phyloP scores from a whole-genome alignment of 208 protist genomes.

The Wallacemonas sp. region DNA sequence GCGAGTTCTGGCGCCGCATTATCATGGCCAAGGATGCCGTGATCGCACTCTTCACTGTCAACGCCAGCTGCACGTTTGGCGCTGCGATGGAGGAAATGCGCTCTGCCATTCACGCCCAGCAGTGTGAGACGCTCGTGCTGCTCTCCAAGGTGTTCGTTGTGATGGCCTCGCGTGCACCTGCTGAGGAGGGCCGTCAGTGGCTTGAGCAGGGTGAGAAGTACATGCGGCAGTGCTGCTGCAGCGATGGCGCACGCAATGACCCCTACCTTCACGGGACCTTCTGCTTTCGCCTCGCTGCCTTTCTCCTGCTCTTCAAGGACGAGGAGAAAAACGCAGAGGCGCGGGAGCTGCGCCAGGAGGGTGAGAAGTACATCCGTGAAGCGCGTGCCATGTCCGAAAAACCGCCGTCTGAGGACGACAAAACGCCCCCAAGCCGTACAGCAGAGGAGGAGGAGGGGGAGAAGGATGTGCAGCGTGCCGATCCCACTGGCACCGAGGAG shows the following conservation, averaged over 20 bases:
- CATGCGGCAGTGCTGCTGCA: constrained; percentile 66
- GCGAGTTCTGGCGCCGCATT: constrained; percentile 81
- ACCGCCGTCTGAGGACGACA: background rate
- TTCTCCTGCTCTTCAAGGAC: constrained; percentile 73
- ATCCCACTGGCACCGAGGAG: constrained; percentile 3
- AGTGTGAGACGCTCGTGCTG: constrained; percentile 72
- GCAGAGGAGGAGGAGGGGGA: background rate
- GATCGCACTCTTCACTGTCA: constrained; percentile 70
- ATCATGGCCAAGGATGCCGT: constrained; percentile 77
- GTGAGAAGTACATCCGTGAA: constrained; percentile 25
- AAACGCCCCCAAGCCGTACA: background rate
- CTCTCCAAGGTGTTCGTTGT: constrained; percentile 79
- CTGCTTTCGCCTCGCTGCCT: constrained; percentile 69
- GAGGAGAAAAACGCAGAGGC: constrained; percentile 64
- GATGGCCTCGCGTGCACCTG: constrained; percentile 79
- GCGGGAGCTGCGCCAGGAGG: constrained; percentile 41
- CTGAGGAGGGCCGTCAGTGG: constrained; percentile 56
- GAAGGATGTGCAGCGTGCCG: no score
- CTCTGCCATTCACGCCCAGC: constrained; percentile 68
- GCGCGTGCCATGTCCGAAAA: constrained; percentile 13
- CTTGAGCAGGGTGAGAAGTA: constrained; percentile 83
- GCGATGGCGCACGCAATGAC: constrained; percentile 37
- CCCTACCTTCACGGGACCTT: constrained; percentile 47
- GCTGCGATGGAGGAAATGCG: constrained; percentile 57
- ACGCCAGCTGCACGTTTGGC: constrained; percentile 40